Conservation (phyloP, 805 yeast genomes). For the Lachancea meyersii region DNA sequence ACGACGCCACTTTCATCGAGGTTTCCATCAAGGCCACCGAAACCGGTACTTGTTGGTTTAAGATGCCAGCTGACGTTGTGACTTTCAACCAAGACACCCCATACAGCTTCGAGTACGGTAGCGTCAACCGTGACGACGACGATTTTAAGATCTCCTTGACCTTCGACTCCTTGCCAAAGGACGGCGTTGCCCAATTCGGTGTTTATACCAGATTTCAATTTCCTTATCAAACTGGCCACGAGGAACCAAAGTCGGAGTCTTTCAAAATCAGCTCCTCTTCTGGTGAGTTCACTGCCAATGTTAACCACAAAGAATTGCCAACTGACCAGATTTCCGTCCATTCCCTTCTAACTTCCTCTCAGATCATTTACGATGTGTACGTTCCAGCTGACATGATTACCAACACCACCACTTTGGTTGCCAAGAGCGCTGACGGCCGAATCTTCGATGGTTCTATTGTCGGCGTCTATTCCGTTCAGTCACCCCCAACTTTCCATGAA, state of each 20-base stretch:
- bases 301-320: neutral
- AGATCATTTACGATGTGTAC: slow-evolving; percentile 4
- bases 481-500: neutral
- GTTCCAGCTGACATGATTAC: slow-evolving; percentile 3
- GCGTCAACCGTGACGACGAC: neutral
- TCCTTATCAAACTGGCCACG: neutral
- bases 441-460: neutral
- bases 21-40: slow-evolving; percentile 7
- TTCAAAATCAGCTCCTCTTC: neutral
- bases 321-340: neutral
- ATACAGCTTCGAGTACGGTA: slow-evolving; percentile 4
- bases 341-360: slow-evolving; percentile 2
- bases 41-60: slow-evolving; percentile 11
- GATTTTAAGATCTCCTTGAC: slow-evolving; percentile 1
- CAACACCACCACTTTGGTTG: slow-evolving; percentile 1
- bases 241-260: neutral
- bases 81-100: slow-evolving; percentile 1
- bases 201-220: too few relatives aligned
- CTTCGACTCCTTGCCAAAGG: neutral
- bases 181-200: neutral
- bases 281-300: neutral
- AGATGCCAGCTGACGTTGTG: slow-evolving; percentile 6
- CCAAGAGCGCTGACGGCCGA: slow-evolving; percentile 3
- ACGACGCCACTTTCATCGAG: slow-evolving; percentile 2
- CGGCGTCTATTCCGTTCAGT: neutral